These are phyloP conservation scores for Rheum nobile DNA, from an alignment of 148 eudicot genomes.

Conservation along the genomic window DNA sequence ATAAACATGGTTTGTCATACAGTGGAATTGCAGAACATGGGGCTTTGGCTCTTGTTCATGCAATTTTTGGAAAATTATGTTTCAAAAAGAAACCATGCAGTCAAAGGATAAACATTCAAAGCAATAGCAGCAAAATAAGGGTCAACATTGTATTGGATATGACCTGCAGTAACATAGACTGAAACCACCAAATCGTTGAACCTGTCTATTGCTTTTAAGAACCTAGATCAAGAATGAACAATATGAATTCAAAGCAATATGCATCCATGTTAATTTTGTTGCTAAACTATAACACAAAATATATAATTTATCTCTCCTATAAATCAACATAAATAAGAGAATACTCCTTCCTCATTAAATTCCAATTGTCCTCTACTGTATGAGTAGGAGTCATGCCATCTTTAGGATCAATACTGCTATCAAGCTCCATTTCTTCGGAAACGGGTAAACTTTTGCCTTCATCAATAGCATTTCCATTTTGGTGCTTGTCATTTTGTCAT, in stretches of 20 bases:
- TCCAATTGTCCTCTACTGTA: too few relatives aligned
- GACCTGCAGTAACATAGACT: conserved; percentile 97
- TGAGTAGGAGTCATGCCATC: conserved; percentile 10
- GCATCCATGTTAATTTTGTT: too few relatives aligned
- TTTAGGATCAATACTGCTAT: conserved; percentile 26
- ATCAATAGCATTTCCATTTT: conserved; percentile 33
- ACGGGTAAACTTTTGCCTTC: conserved; percentile 20
- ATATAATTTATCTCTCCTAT: too few relatives aligned
- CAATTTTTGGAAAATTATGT: neutral
- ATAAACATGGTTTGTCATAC: neutral
- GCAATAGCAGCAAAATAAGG: neutral
- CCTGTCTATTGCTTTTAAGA: conserved; percentile 86
- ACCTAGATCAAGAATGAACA: conserved; percentile 40
- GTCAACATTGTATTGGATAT: conserved; percentile 55
- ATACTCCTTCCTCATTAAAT: too few relatives aligned
- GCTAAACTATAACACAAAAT: too few relatives aligned
- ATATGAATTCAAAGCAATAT: too few relatives aligned
- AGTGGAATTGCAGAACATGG: neutral
- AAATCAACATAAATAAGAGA: too few relatives aligned
- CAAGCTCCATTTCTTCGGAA: conserved; percentile 19
- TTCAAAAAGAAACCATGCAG: neutral
- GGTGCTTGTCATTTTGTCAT: conserved; percentile 33
- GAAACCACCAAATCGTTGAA: conserved; percentile 95
- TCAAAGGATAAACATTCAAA: neutral
- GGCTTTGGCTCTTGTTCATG: neutral